A percentile compares a stretch with the other conserved stretches of the same genome.
phyloP scores from a whole-genome alignment of 129 eudicot genomes.

The Solidago caesia region DNA sequence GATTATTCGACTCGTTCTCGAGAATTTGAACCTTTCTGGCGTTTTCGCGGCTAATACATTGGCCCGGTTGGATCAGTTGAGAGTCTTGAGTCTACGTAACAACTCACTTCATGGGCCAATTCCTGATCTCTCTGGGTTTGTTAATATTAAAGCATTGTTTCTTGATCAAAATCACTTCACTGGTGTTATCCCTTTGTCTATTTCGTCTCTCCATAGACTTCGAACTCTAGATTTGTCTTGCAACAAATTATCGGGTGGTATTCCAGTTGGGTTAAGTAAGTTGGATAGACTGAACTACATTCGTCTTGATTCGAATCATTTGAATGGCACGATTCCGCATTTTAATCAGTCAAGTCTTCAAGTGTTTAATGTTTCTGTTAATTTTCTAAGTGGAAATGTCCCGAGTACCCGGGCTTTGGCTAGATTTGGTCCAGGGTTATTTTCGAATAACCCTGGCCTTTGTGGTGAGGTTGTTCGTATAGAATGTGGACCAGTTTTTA shows the following conservation, averaged over 20 bases:
- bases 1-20: conserved; percentile 50
- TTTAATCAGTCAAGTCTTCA: conserved; percentile 55
- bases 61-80: conserved; percentile 56
- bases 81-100: conserved; percentile 69
- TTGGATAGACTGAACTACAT: conserved; percentile 52
- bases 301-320: conserved; percentile 62
- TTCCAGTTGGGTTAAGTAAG: conserved; percentile 40
- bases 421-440: conserved; percentile 43
- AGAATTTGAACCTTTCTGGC: conserved; percentile 49
- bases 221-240: conserved; percentile 62
- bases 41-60: conserved; percentile 48
- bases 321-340: conserved; percentile 71
- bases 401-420: conserved; percentile 58
- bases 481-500: conserved; percentile 47
- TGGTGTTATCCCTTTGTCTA: conserved; percentile 57
- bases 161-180: conserved; percentile 59
- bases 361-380: conserved; percentile 64
- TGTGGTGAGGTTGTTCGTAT: conserved; percentile 63
- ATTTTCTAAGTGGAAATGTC: conserved; percentile 55
- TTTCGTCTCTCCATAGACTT: conserved; percentile 63
- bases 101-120: conserved; percentile 87
- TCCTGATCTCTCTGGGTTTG: conserved; percentile 61
- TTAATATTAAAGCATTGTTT: conserved; percentile 60
- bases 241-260: conserved; percentile 56
- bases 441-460: conserved; percentile 41